These are phyloP conservation scores for Platismatia glauca DNA, from an alignment of 495 filamentous ascomycete species.

Conservation along the genomic window DNA sequence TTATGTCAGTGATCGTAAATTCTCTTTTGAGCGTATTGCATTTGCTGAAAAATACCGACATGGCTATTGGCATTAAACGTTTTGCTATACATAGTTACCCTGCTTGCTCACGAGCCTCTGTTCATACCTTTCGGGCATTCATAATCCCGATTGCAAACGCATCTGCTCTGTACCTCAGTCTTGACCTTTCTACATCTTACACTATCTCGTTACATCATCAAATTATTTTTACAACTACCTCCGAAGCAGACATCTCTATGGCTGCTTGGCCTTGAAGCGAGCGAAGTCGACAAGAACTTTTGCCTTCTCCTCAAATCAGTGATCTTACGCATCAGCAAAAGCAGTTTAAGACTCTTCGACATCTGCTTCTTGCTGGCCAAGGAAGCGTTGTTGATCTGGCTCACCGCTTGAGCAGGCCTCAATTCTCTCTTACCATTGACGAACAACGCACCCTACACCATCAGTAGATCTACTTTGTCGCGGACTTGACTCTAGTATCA, in stretches of 20 bases:
- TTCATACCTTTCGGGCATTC: not conserved
- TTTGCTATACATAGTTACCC: constrained; percentile 5
- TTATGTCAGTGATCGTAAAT: not conserved
- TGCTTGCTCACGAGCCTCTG: constrained; percentile 22
- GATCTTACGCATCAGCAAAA: not conserved
- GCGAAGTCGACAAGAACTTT: not conserved
- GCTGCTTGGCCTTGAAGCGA: not conserved
- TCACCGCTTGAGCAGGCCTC: not conserved
- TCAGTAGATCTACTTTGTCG: not conserved
- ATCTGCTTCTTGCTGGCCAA: constrained; percentile 2
- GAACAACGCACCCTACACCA: no score
- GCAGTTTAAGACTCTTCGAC: not conserved
- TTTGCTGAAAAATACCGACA: not conserved
- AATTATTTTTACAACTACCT: not conserved
- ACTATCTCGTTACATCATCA: constrained; percentile 18
- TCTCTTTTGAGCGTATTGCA: constrained; percentile 17
- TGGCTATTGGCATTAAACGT: constrained; percentile 14
- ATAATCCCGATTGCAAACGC: not conserved
- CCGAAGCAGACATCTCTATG: not conserved
- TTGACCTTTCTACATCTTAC: not conserved
- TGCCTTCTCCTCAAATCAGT: not conserved
- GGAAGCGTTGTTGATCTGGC: not conserved
- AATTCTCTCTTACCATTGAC: not conserved
- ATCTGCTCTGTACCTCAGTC: not conserved
- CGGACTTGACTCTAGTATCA: not conserved